Conservation (phyloP, 345 rosid species). For the Populus alba region DNA sequence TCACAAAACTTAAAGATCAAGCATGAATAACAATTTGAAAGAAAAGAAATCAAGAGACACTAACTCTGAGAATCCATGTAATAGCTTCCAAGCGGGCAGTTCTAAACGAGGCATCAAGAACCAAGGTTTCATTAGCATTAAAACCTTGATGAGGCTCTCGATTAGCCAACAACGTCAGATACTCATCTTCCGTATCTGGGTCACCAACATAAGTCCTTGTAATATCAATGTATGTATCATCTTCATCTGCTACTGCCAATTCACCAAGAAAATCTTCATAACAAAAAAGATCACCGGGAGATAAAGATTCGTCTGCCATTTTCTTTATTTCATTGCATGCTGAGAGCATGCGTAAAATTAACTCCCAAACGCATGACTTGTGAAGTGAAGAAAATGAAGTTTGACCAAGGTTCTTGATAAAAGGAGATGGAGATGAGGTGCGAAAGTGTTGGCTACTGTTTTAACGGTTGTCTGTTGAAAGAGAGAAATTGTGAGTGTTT, state of each 20-base stretch:
- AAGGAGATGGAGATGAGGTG: constrained; percentile 3
- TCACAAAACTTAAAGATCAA: not conserved
- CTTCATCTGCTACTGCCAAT: constrained; percentile 12
- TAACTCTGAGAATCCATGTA: constrained; percentile 53
- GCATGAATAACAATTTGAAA: not conserved
- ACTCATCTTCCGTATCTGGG: constrained; percentile 28
- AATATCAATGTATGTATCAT: not conserved
- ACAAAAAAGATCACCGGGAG: constrained; percentile 34
- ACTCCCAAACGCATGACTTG: constrained; percentile 15
- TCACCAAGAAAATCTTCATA: constrained; percentile 33
- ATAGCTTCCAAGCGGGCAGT: constrained; percentile 45
- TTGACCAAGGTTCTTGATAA: constrained; percentile 11
- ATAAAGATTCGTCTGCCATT: constrained; percentile 32
- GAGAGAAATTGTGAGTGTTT: not conserved
- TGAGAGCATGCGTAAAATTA: not conserved
- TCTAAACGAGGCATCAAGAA: constrained; percentile 27
- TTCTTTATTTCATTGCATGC: not conserved
- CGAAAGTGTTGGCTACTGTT: not conserved
- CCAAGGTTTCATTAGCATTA: constrained; percentile 21
- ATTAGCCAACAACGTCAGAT: constrained; percentile 30
- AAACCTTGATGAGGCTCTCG: constrained; percentile 40
- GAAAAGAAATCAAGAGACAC: constrained; percentile 11
- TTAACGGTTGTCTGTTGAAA: constrained; percentile 7
- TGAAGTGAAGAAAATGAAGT: constrained; percentile 10
- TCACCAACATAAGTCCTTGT: not conserved